phyloP scores from a whole-genome alignment of 495 filamentous ascomycete genomes.

The Letharia columbiana region DNA sequence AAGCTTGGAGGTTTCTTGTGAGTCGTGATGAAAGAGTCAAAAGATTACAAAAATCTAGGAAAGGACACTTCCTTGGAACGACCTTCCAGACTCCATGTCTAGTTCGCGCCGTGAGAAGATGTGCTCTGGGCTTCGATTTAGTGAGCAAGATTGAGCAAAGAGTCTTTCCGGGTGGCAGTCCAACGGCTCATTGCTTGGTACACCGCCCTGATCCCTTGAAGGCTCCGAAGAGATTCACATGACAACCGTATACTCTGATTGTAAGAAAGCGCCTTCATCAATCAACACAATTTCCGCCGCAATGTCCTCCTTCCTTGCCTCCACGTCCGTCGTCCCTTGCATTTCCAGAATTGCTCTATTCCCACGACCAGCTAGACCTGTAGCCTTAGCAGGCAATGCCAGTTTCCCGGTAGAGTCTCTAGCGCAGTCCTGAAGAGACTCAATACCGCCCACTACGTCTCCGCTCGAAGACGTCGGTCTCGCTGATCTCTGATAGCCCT shows the following conservation, averaged over 20 bases:
- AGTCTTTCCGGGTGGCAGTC: not conserved
- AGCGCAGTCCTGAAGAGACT: too few relatives aligned
- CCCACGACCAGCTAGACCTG: too few relatives aligned
- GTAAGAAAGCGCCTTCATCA: too few relatives aligned
- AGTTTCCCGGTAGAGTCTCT: too few relatives aligned
- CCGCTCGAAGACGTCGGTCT: not conserved
- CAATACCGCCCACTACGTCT: not conserved
- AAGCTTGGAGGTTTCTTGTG: not conserved
- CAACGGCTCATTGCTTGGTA: not conserved
- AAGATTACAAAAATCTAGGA: not conserved
- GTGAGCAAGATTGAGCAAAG: not conserved
- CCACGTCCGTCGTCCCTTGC: too few relatives aligned
- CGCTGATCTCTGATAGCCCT: not conserved
- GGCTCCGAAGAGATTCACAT: not conserved
- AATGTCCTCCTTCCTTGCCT: too few relatives aligned
- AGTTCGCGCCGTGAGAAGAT: not conserved
- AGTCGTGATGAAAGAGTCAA: not conserved
- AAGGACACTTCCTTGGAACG: not conserved
- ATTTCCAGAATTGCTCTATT: too few relatives aligned
- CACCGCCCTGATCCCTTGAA: not conserved
- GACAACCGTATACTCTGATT: too few relatives aligned
- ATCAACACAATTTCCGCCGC: too few relatives aligned
- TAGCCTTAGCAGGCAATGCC: too few relatives aligned
- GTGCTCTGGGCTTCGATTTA: not conserved
- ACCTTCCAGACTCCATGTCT: not conserved